phyloP scores from a whole-genome alignment of 2,329 filamentous ascomycete species.

The Cordyceps cateniannulata region DNA sequence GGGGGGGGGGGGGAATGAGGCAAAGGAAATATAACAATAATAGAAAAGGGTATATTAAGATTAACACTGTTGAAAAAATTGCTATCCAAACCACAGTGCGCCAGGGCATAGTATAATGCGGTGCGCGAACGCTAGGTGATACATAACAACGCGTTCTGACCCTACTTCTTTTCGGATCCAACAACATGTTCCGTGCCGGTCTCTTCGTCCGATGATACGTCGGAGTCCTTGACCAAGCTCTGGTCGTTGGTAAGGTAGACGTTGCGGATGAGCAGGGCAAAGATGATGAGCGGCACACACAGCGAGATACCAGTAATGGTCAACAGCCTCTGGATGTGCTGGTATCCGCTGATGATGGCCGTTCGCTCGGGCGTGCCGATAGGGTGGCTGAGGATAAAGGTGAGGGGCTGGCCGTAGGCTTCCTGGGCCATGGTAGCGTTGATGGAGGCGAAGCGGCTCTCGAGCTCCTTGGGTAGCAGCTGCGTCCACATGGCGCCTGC shows the following conservation, averaged over 20 bases:
- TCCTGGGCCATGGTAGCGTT: conserved; percentile 28
- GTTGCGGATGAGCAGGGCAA: conserved; percentile 37
- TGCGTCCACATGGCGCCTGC: conserved; percentile 59
- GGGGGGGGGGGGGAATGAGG: too few relatives aligned
- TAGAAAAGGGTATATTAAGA: conserved; percentile 9
- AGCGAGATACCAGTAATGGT: conserved; percentile 43
- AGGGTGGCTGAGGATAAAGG: conserved; percentile 23
- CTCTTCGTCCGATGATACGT: conserved; percentile 15
- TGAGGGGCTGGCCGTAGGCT: conserved; percentile 29
- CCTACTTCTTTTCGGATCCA: neutral
- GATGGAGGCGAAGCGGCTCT: conserved; percentile 35
- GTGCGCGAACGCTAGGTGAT: neutral
- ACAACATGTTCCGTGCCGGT: conserved; percentile 13
- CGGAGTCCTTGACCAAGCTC: conserved; percentile 31
- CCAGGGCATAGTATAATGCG: neutral
- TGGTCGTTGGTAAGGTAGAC: conserved; percentile 40
- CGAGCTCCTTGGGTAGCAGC: conserved; percentile 44
- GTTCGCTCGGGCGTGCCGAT: conserved; percentile 36
- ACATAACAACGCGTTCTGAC: neutral
- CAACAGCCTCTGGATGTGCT: conserved; percentile 40
- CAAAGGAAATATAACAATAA: neutral
- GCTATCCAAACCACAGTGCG: neutral
- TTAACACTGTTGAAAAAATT: neutral
- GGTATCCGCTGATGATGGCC: conserved; percentile 38
- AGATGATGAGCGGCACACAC: conserved; percentile 40